phyloP scores from a whole-genome alignment of 257 asterid genomes.

The Solanum megistacrolobum region DNA sequence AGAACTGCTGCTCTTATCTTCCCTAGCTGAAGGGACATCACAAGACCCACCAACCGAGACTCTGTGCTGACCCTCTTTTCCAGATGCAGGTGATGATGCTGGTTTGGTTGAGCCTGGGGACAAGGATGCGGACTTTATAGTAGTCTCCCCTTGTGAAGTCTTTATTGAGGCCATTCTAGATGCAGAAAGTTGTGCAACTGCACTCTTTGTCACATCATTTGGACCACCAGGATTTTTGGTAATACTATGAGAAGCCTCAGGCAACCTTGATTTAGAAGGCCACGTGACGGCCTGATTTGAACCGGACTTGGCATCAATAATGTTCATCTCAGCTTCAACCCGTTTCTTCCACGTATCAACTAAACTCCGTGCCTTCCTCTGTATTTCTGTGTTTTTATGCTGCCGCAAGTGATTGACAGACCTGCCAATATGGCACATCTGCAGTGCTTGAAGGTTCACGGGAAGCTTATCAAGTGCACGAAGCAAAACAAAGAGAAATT shows the following conservation, averaged over 20 bases:
- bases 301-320: constrained; percentile 50
- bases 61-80: constrained; percentile 48
- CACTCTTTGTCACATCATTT: constrained; percentile 48
- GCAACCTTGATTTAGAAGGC: constrained; percentile 67
- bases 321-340: constrained; percentile 87
- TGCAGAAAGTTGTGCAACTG: constrained; percentile 42
- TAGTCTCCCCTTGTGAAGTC: constrained; percentile 55
- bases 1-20: constrained; percentile 76
- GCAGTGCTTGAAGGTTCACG: constrained; percentile 76
- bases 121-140: constrained; percentile 46
- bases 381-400: constrained; percentile 74
- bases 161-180: constrained; percentile 39
- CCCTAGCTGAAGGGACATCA: constrained; percentile 47
- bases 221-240: constrained; percentile 40
- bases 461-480: constrained; percentile 92
- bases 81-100: constrained; percentile 38
- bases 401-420: constrained; percentile 85
- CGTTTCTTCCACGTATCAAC: constrained; percentile 98
- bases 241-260: constrained; percentile 55
- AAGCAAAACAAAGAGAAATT: constrained; percentile 70
- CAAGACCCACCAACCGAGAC: constrained; percentile 25
- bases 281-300: constrained; percentile 39
- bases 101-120: constrained; percentile 54
- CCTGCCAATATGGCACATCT: constrained; percentile 81
- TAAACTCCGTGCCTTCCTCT: constrained; percentile 71